Percentiles rank a stretch among this genome's conserved stretches.
Evolutionary conservation across 1,284 basidiomycete species (phyloP).

Genomic region (Papiliotrema fonsecae): DNA sequence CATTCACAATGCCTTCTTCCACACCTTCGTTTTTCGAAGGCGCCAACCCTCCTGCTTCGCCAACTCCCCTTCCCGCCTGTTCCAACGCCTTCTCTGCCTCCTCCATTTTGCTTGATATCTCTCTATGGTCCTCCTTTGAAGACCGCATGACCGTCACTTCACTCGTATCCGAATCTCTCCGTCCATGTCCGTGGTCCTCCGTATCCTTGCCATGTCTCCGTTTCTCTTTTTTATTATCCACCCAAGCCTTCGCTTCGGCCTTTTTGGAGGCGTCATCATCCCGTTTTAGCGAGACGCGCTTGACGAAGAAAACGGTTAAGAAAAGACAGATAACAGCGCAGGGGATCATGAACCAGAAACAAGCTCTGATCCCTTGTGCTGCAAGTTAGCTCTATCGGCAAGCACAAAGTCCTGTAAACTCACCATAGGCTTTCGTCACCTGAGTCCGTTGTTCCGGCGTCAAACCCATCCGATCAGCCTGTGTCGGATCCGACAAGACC

Average conservation of each 20-base stretch:
- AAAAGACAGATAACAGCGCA: conserved; percentile 33
- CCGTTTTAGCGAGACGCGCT: conserved; percentile 32
- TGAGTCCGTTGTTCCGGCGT: conserved; percentile 9
- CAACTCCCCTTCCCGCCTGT: conserved; percentile 14
- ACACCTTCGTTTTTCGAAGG: background rate
- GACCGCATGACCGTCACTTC: background rate
- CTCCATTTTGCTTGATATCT: background rate
- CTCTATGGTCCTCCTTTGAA: background rate
- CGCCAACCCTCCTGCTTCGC: conserved; percentile 13
- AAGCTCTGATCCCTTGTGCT: conserved; percentile 37
- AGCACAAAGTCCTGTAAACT: conserved; percentile 6
- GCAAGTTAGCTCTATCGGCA: background rate
- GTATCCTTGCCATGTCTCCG: too few species aligned
- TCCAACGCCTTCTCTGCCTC: conserved; percentile 11
- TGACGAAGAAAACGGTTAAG: conserved; percentile 37
- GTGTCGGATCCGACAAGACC: conserved; percentile 34
- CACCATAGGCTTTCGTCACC: conserved; percentile 36
- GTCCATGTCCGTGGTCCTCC: conserved; percentile 3
- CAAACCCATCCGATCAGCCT: conserved; percentile 17
- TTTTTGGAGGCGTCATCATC: conserved; percentile 40
- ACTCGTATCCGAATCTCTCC: background rate
- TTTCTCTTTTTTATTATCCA: conserved; percentile 29
- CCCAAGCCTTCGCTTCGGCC: conserved; percentile 41
- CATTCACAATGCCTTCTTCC: background rate
- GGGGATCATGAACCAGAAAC: conserved; percentile 40